Evolutionary conservation across 2,329 filamentous ascomycete species (phyloP), one percentile per base, ranked within the genome.

Genomic region (Chaetothyriales sp.): DNA sequence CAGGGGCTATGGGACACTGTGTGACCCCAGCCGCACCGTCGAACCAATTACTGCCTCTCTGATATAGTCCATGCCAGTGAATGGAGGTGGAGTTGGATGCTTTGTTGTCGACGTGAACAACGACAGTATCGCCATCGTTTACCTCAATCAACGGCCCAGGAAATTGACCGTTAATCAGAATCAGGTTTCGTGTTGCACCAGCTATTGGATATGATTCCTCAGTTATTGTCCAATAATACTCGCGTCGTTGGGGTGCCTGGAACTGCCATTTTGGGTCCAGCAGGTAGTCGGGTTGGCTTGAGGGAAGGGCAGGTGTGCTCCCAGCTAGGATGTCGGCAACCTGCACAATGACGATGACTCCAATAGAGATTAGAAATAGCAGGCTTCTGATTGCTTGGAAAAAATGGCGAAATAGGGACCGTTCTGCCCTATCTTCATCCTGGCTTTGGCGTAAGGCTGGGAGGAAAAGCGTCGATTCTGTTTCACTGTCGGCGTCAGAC

Each of bases 41-140:
- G 82, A 86, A 86, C 49, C 73, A 73, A 53, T 79, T 84, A 0
- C 82, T 84, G 8, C 82, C 83, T 57, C 86, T 86, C 62, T 87
- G 83, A 61, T 79, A 87, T 54, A 90, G 72, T 8, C 84, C 84
- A 57, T 89, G 84, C 63, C 84, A 89, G 62, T 89, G 84, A 3
- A 89, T 71, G 28, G 74, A 76, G 5, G 81, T 83, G 10, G 73
- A 75, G 56, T 87, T 84, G 15, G 71, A 69, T 0, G 83, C 77
- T 15, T 75, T 71, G 57, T 89, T 89, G 55, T 77, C 68, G 43
- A 86, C 71, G 32, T 84, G 77, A 32, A 88, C 76, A 9, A 85
- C 63, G 5, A 90, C 63, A 0, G 74, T 78, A 58, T 92, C 85
- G 15, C 82, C 83, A 57, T 84, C 78, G 55, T 84, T 85, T 53